phyloP scores from a whole-genome alignment of 345 rosid species.

The Iberis pinnata region DNA sequence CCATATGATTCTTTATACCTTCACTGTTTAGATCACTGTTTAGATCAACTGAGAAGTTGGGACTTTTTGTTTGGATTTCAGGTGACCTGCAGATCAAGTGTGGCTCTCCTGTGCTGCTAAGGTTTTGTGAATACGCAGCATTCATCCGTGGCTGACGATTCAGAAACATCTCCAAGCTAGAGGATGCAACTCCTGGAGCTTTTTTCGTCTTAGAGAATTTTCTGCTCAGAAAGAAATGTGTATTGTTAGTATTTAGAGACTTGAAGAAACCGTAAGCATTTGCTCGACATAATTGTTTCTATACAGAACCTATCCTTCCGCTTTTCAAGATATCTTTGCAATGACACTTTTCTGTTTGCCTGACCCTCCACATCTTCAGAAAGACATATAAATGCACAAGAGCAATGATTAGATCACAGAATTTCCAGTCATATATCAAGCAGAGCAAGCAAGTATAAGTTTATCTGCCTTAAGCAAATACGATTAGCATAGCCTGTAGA shows the following conservation, averaged over 20 bases:
- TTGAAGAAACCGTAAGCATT: neutral
- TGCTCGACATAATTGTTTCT: neutral
- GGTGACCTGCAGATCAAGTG: slow-evolving; percentile 23
- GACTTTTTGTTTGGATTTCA: slow-evolving; percentile 33
- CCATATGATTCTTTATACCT: slow-evolving; percentile 23
- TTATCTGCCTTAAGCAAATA: neutral
- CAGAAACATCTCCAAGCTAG: slow-evolving; percentile 43
- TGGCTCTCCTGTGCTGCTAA: slow-evolving; percentile 3
- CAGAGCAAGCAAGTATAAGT: slow-evolving; percentile 1
- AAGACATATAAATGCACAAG: slow-evolving; percentile 19
- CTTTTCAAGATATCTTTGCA: slow-evolving; percentile 67
- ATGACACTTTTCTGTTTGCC: slow-evolving; percentile 46
- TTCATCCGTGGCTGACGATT: slow-evolving; percentile 38
- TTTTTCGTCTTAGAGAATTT: slow-evolving; percentile 45
- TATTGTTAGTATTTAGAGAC: neutral
- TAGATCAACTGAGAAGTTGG: slow-evolving; percentile 40
- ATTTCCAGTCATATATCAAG: neutral
- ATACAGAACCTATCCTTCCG: slow-evolving; percentile 52
- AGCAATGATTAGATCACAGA: neutral
- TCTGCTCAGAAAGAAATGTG: slow-evolving; percentile 31
- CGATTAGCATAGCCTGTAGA: neutral
- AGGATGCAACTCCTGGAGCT: slow-evolving; percentile 31
- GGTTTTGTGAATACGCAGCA: slow-evolving; percentile 36
- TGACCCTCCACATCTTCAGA: slow-evolving; percentile 43
- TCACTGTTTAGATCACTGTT: slow-evolving; percentile 46